Conservation (phyloP, 1,284 basidiomycete species). For the Pseudomicrostroma phylloplanum region DNA sequence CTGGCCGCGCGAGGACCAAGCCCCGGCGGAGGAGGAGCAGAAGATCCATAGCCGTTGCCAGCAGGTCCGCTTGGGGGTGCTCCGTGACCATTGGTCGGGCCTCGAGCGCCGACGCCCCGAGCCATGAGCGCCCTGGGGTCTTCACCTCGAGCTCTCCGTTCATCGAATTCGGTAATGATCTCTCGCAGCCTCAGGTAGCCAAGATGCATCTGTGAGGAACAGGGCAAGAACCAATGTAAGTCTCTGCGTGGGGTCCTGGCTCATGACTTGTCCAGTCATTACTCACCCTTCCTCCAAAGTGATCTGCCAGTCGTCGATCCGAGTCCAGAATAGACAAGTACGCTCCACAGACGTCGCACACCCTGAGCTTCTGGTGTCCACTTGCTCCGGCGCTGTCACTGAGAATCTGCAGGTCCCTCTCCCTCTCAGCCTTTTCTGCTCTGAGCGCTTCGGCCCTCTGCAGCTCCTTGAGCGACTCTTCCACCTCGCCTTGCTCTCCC, state of each 20-base stretch:
- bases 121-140: conserved; percentile 13
- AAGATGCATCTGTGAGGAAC: conserved; percentile 74
- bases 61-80: not conserved
- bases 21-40: not conserved
- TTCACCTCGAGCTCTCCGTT: conserved; percentile 16
- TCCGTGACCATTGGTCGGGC: conserved; percentile 2
- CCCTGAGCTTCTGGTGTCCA: conserved; percentile 96
- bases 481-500: conserved; percentile 95
- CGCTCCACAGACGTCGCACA: conserved; percentile 98
- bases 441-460: conserved; percentile 95
- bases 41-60: not conserved
- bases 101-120: conserved; percentile 9
- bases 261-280: not conserved
- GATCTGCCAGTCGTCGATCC: conserved; percentile 95
- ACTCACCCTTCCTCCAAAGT: conserved; percentile 95
- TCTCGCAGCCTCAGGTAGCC: conserved; percentile 96
- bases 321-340: conserved; percentile 96
- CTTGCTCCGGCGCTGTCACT: conserved; percentile 97
- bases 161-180: conserved; percentile 68
- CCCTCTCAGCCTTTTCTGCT: conserved; percentile 90
- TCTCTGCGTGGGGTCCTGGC: not conserved
- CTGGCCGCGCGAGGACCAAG: not conserved
- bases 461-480: conserved; percentile 95
- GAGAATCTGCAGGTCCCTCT: conserved; percentile 89
- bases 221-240: not conserved